Evolutionary conservation across 106 monocot genomes (phyloP).

Genomic region (Dendrobium catenatum): DNA sequence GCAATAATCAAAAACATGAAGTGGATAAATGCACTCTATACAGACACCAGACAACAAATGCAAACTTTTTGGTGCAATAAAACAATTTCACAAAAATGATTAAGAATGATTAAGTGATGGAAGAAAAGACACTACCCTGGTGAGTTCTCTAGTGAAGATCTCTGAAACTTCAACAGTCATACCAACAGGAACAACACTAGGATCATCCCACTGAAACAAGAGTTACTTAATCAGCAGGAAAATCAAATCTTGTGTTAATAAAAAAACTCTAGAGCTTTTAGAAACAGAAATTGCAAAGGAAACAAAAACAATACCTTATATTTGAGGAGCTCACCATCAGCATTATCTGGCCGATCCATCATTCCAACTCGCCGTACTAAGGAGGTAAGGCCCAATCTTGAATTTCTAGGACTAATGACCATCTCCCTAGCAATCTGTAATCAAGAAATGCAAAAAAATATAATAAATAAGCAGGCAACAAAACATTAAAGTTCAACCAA

Average conservation of each 20-base stretch:
- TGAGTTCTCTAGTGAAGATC: conserved; percentile 73
- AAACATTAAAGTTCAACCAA: background rate
- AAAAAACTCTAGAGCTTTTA: background rate
- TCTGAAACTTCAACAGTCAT: conserved; percentile 82
- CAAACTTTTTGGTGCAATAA: background rate
- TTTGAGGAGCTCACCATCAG: conserved; percentile 68
- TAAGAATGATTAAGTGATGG: background rate
- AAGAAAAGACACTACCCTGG: conserved; percentile 43
- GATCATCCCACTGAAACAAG: conserved; percentile 69
- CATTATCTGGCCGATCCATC: conserved; percentile 50
- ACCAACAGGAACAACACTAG: conserved; percentile 61
- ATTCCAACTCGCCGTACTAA: conserved; percentile 61
- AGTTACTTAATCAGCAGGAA: conserved; percentile 6
- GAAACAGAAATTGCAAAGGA: conserved; percentile 1
- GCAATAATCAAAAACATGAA: background rate
- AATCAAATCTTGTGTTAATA: background rate
- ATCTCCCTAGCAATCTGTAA: conserved; percentile 82
- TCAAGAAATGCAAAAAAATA: background rate
- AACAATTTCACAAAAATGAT: background rate
- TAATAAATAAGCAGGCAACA: background rate
- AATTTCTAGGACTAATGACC: conserved; percentile 85
- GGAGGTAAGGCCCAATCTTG: conserved; percentile 53
- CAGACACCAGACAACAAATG: background rate
- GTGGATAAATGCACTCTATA: background rate
- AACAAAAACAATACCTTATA: conserved; percentile 49